phyloP scores from a whole-genome alignment of 2,329 filamentous ascomycete species.

The Alternaria tenuissima region DNA sequence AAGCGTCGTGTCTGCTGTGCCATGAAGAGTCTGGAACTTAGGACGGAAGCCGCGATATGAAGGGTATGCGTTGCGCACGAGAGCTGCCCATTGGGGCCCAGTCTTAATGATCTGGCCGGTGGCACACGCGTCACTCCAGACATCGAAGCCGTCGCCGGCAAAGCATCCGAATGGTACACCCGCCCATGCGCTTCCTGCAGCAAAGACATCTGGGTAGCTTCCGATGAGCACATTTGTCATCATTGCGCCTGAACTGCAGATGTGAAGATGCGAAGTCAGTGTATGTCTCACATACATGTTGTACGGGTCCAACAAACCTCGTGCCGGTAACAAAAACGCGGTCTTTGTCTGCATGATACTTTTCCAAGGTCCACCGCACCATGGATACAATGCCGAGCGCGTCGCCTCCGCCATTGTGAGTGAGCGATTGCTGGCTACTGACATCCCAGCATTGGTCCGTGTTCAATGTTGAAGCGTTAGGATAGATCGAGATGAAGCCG shows the following conservation, averaged over 20 bases:
- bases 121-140: slow-evolving; percentile 45
- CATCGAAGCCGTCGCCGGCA: slow-evolving; percentile 40
- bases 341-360: slow-evolving; percentile 39
- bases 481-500: slow-evolving; percentile 49
- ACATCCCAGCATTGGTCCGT: slow-evolving; percentile 49
- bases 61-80: slow-evolving; percentile 43
- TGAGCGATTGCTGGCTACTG: slow-evolving; percentile 43
- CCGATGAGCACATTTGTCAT: slow-evolving; percentile 48
- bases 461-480: slow-evolving; percentile 34
- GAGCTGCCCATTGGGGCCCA: slow-evolving; percentile 39
- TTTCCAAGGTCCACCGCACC: slow-evolving; percentile 40
- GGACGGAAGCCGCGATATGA: slow-evolving; percentile 42
- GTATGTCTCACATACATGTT: background rate
- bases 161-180: slow-evolving; percentile 50
- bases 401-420: slow-evolving; percentile 46
- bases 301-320: slow-evolving; percentile 3
- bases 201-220: slow-evolving; percentile 47
- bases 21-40: slow-evolving; percentile 45
- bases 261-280: background rate
- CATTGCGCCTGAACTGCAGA: slow-evolving; percentile 44
- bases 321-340: slow-evolving; percentile 47
- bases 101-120: slow-evolving; percentile 43
- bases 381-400: slow-evolving; percentile 45
- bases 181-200: slow-evolving; percentile 45
- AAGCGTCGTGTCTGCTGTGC: slow-evolving; percentile 35